These are phyloP conservation scores for Tetracentron sinense DNA, from an alignment of 164 flowering plant species.

Conservation along the genomic window DNA sequence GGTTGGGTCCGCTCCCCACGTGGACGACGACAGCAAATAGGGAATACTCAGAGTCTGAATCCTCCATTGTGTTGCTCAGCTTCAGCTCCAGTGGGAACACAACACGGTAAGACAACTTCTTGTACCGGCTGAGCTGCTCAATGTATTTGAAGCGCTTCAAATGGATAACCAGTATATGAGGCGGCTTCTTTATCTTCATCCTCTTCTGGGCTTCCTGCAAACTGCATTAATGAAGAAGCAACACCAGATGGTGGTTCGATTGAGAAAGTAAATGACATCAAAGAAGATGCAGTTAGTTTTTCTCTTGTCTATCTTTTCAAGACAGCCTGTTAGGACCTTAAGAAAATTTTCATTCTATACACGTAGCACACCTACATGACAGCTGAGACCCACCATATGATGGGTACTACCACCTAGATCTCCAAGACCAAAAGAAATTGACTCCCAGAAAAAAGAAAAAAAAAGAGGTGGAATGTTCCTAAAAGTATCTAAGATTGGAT, in stretches of 20 bases:
- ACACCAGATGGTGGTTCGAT: background rate
- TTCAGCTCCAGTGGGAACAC: conserved; percentile 96
- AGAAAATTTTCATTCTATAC: no score
- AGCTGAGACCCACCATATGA: no score
- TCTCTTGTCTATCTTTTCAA: no score
- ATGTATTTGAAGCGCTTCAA: conserved; percentile 97
- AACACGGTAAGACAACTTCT: conserved; percentile 92
- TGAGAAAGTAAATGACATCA: background rate
- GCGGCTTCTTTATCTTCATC: conserved; percentile 85
- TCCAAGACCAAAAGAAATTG: no score
- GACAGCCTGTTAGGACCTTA: no score
- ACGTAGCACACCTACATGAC: no score
- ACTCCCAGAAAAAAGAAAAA: no score
- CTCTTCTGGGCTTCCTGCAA: conserved; percentile 57
- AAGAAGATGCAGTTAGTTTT: no score
- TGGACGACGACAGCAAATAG: conserved; percentile 98
- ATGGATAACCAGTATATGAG: conserved; percentile 91
- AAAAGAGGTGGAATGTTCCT: no score
- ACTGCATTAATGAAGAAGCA: conserved; percentile 21
- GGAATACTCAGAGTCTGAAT: conserved; percentile 84
- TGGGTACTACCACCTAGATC: no score
- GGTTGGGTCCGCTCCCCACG: no score
- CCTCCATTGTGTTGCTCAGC: conserved; percentile 86
- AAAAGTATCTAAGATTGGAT: no score
- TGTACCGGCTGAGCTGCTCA: conserved; percentile 91